These are phyloP conservation scores for Dryas integrifolia DNA, from an alignment of 331 rosid genomes.

Conservation along the genomic window DNA sequence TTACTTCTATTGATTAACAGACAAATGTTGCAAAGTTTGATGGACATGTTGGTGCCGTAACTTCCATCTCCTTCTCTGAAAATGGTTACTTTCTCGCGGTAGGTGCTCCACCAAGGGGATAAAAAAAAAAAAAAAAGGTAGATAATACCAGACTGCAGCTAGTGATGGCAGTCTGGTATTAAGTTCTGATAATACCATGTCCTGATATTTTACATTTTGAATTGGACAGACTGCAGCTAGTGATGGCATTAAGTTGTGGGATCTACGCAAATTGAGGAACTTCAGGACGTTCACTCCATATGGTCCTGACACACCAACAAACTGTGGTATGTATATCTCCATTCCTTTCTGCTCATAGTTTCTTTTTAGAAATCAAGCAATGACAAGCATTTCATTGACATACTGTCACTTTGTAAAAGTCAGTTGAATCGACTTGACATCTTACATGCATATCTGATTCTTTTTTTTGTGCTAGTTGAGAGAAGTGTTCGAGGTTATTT, in stretches of 20 bases:
- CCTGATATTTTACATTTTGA: conserved; percentile 28
- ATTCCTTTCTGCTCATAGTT: not conserved
- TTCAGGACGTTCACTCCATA: conserved; percentile 86
- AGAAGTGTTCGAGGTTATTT: not conserved
- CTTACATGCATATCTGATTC: not conserved
- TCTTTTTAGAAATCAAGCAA: not conserved
- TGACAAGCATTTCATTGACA: not conserved
- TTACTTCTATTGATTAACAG: conserved; percentile 44
- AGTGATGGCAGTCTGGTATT: no score
- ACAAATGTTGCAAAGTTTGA: conserved; percentile 89
- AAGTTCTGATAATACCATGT: not conserved
- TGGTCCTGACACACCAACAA: conserved; percentile 80
- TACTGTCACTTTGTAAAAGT: not conserved
- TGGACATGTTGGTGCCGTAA: conserved; percentile 88
- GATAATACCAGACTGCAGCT: not conserved
- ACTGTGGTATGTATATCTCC: conserved; percentile 54
- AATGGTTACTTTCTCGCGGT: conserved; percentile 99
- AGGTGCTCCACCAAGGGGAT: conserved; percentile 23
- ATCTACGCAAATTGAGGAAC: conserved; percentile 88
- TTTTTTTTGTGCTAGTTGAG: not conserved
- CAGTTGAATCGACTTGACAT: not conserved
- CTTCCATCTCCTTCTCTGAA: conserved; percentile 93
- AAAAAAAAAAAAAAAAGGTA: not conserved
- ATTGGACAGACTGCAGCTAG: conserved; percentile 84
- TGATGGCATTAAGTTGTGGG: conserved; percentile 98